Evolutionary conservation across 495 filamentous ascomycete genomes (phyloP).

Genomic region (Aspergillus kassunensis): DNA sequence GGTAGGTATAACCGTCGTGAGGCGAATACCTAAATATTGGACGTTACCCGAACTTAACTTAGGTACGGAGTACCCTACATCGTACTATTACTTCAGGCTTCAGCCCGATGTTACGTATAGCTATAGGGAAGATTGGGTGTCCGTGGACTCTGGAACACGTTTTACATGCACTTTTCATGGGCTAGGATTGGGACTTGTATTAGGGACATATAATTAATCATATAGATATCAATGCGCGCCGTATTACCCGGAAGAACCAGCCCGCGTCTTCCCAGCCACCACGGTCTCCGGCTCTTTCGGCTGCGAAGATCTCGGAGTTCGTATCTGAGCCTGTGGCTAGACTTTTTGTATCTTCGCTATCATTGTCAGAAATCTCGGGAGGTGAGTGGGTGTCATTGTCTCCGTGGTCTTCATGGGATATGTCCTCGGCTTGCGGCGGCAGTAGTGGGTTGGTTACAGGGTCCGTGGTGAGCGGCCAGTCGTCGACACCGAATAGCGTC

Average conservation of each 20-base stretch:
- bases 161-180: no score
- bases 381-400: conserved; percentile 24
- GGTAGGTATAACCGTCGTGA: no score
- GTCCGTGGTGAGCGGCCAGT: conserved; percentile 33
- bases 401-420: neutral
- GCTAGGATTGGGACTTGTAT: no score
- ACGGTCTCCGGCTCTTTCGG: conserved; percentile 43
- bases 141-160: no score
- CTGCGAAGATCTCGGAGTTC: conserved; percentile 19
- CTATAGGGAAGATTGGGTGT: no score
- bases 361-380: conserved; percentile 16
- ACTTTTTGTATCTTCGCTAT: conserved; percentile 24
- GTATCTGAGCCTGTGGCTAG: conserved; percentile 19
- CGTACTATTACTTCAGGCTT: no score
- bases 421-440: no score
- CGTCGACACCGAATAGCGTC: conserved; percentile 72
- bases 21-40: no score
- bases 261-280: conserved; percentile 78
- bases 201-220: no score
- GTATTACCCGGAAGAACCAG: conserved; percentile 77
- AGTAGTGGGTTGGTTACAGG: neutral
- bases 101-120: no score
- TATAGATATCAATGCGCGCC: conserved; percentile 51
- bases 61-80: no score
- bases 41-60: no score